Evolutionary conservation across 192 early-diverging fungal species (phyloP), one percentile per base, ranked within the genome.

Genomic region (Linnemannia elongata): DNA sequence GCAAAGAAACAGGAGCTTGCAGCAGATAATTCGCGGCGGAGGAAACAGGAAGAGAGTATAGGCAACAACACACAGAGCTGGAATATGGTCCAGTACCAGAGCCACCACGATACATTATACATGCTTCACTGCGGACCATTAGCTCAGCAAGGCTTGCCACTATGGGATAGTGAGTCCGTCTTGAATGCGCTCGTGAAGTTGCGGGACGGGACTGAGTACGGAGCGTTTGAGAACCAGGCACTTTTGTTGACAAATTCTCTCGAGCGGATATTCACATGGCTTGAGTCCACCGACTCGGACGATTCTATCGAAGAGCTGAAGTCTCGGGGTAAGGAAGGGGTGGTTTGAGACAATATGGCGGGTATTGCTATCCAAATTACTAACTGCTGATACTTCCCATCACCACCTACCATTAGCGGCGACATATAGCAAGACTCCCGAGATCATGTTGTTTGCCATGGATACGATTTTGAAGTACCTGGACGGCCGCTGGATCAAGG

Each of bases 81-180:
- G 30, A 41, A 10, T 69, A 60, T 10, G 13, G 76, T 36, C 41
- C 35, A 57, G 13, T 39, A 41, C n/a, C 42, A 60, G 9, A 57
- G 47, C 18, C 22, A 47, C 57, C 85, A 81, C 36, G 75, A 77
- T 52, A 42, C 78, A 18, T 30, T 78, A 41, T 87, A 87, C 52
- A 66, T 87, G 72, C 63, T 87, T 9, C 80, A 81, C 39, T 87
- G 85, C 49, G 85, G 85, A 63, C 85, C 85, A 17, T 42, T 87
- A 15, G 36, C 76, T 18, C 72, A 75, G 6, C 71, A 78, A 33
- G 33, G 22, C 10, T 57, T 81, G 9, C 45, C 70, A 5, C 24
- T 81, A 9, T 81, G 79, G 79, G 79, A 87, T 17, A 41, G 47
- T 7, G 85, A 87, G 52, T 87, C 85, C 4, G 36, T 81, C 8